Percentiles rank a stretch among this genome's conserved stretches.
phyloP scores from a whole-genome alignment of 2,329 filamentous ascomycete species.

The Raffaelea albimanens region DNA sequence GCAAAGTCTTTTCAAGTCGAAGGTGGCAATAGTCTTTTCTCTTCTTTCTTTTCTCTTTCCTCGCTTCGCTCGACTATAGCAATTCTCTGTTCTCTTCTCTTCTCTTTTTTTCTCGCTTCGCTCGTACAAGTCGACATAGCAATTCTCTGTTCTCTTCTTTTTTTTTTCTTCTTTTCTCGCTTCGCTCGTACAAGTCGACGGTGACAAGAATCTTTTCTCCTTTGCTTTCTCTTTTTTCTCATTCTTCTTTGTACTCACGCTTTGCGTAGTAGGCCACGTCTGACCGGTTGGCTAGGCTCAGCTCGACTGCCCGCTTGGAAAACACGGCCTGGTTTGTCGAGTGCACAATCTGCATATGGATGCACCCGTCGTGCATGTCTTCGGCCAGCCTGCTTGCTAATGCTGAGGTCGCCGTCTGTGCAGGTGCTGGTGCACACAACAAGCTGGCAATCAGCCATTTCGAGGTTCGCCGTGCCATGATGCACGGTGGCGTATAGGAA shows the following conservation, averaged over 20 bases:
- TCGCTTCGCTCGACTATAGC: conserved; percentile 7
- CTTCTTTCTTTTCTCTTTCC: too few relatives aligned
- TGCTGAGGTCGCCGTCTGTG: not conserved
- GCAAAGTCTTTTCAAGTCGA: conserved; percentile 1
- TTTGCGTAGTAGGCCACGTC: conserved; percentile 45
- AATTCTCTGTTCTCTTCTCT: too few relatives aligned
- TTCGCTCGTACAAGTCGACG: conserved; percentile 4
- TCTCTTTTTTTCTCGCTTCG: too few relatives aligned
- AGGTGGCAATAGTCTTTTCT: conserved; percentile 5
- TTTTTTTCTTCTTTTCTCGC: too few relatives aligned
- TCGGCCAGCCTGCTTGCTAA: not conserved
- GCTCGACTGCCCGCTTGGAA: conserved; percentile 31
- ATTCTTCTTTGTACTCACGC: conserved; percentile 18
- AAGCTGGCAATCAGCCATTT: not conserved
- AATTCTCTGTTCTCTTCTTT: too few relatives aligned
- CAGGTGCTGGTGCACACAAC: not conserved
- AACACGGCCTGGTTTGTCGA: conserved; percentile 31
- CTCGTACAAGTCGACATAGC: conserved; percentile 8
- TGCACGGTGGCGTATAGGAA: too few relatives aligned
- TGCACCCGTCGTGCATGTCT: conserved; percentile 18
- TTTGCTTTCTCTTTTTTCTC: too few relatives aligned
- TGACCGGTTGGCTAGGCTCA: conserved; percentile 38
- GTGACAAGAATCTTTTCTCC: conserved; percentile 5
- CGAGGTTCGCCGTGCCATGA: not conserved
- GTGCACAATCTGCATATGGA: conserved; percentile 33